These are phyloP conservation scores for Chrysoporthe deuterocubensis DNA, from an alignment of 2,329 filamentous ascomycete genomes.

Conservation along the genomic window DNA sequence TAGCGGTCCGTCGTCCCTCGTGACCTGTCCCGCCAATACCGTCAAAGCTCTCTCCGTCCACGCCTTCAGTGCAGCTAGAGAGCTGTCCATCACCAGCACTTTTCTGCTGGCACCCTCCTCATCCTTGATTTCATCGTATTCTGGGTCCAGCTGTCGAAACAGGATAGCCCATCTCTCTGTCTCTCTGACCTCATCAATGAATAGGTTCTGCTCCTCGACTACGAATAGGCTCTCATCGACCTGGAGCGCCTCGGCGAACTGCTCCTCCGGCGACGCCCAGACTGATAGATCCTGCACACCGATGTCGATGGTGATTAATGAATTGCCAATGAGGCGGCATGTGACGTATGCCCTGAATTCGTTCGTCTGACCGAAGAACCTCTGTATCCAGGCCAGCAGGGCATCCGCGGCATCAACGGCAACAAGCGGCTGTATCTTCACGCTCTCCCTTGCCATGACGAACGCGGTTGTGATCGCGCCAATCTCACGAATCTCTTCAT, in stretches of 20 bases:
- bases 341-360: slow-evolving; percentile 48
- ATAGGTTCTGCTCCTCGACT: slow-evolving; percentile 94
- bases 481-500: slow-evolving; percentile 70
- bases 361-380: slow-evolving; percentile 39
- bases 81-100: slow-evolving; percentile 20
- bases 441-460: not conserved
- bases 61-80: slow-evolving; percentile 36
- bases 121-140: slow-evolving; percentile 31
- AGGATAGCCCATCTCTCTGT: slow-evolving; percentile 67
- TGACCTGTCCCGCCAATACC: slow-evolving; percentile 34
- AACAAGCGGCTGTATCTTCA: slow-evolving; percentile 41
- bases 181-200: slow-evolving; percentile 80
- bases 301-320: slow-evolving; percentile 22
- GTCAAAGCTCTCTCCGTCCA: slow-evolving; percentile 56
- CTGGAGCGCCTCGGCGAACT: slow-evolving; percentile 51
- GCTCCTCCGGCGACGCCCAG: slow-evolving; percentile 36
- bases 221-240: slow-evolving; percentile 76
- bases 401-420: slow-evolving; percentile 52
- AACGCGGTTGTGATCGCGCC: slow-evolving; percentile 23
- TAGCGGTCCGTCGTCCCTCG: slow-evolving; percentile 64
- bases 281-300: slow-evolving; percentile 24
- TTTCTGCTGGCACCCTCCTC: slow-evolving; percentile 13
- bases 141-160: slow-evolving; percentile 40
- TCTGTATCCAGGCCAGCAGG: slow-evolving; percentile 49
- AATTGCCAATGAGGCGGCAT: slow-evolving; percentile 46